Percentiles rank a stretch among this genome's conserved stretches.
Evolutionary conservation across 805 yeast genomes (phyloP).

Genomic region (Starmerella potacharoeniae): DNA sequence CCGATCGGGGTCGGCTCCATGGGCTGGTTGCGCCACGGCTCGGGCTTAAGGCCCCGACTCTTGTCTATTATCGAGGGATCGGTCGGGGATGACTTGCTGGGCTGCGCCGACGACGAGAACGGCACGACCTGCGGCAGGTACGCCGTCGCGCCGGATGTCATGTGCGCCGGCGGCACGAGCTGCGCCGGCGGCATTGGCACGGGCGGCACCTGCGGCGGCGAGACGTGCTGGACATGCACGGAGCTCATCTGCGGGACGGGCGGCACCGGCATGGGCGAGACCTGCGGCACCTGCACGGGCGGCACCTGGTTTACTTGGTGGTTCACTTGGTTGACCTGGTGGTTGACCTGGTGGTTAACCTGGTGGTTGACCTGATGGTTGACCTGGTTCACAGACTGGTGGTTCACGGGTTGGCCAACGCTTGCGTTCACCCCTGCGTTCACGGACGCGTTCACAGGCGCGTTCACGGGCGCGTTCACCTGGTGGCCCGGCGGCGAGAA

Average conservation of each 20-base stretch:
- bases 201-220: not conserved
- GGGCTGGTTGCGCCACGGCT: conserved; percentile 3
- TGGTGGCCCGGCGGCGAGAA: not conserved
- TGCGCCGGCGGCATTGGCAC: not conserved
- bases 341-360: not conserved
- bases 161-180: conserved; percentile 1
- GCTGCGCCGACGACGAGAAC: not conserved
- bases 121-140: conserved; percentile 2
- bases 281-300: not conserved
- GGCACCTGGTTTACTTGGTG: not conserved
- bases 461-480: not conserved
- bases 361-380: not conserved
- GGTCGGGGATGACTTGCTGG: conserved; percentile 1
- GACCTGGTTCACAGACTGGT: no score
- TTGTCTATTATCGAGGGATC: not conserved
- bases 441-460: no score
- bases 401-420: no score
- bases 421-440: no score
- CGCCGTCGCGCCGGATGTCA: not conserved
- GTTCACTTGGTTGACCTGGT: not conserved
- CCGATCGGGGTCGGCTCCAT: conserved; percentile 3
- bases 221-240: not conserved
- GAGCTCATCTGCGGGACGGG: not conserved
- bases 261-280: not conserved
- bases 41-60: conserved; percentile 1